Percentiles rank a stretch among this genome's conserved stretches.
phyloP scores from a whole-genome alignment of 1,284 basidiomycete genomes.

The Cryptococcus neoformans region DNA sequence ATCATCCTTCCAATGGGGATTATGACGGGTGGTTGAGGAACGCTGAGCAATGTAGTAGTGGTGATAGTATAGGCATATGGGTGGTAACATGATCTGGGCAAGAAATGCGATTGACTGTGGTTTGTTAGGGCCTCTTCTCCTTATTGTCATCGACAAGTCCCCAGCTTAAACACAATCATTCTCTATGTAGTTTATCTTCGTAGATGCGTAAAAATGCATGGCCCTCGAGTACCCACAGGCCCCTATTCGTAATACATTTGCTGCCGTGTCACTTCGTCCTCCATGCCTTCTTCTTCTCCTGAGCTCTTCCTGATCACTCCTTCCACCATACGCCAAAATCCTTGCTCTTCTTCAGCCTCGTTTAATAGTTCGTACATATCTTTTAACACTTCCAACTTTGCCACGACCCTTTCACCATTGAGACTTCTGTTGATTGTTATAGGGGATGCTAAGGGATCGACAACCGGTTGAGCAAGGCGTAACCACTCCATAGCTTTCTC shows the following conservation, averaged over 20 bases:
- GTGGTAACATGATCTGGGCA: too few relatives aligned
- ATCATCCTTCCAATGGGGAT: too few relatives aligned
- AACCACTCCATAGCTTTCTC: constrained; percentile 37
- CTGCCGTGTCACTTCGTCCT: constrained; percentile 7
- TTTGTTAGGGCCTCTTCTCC: too few relatives aligned
- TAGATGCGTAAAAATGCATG: background rate
- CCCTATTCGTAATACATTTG: constrained; percentile 14
- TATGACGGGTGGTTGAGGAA: too few relatives aligned
- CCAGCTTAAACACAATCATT: too few relatives aligned
- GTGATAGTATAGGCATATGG: too few relatives aligned
- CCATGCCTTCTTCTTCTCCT: too few relatives aligned
- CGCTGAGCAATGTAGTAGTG: too few relatives aligned
- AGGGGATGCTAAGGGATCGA: constrained; percentile 11
- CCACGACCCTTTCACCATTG: constrained; percentile 8
- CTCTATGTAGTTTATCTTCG: too few relatives aligned
- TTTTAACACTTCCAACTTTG: constrained; percentile 30
- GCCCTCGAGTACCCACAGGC: too few relatives aligned
- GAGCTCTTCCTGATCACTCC: constrained; percentile 2
- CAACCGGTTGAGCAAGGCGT: constrained; percentile 18
- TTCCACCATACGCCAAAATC: constrained; percentile 41
- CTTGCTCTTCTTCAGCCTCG: constrained; percentile 9
- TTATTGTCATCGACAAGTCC: too few relatives aligned
- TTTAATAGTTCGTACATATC: constrained; percentile 29
- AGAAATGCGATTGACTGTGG: too few relatives aligned
- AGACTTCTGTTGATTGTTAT: background rate